A percentile compares a stretch with the other conserved stretches of the same genome.
Evolutionary conservation across 2,329 filamentous ascomycete genomes (phyloP).

Genomic region (Cordyceps pruinosa): DNA sequence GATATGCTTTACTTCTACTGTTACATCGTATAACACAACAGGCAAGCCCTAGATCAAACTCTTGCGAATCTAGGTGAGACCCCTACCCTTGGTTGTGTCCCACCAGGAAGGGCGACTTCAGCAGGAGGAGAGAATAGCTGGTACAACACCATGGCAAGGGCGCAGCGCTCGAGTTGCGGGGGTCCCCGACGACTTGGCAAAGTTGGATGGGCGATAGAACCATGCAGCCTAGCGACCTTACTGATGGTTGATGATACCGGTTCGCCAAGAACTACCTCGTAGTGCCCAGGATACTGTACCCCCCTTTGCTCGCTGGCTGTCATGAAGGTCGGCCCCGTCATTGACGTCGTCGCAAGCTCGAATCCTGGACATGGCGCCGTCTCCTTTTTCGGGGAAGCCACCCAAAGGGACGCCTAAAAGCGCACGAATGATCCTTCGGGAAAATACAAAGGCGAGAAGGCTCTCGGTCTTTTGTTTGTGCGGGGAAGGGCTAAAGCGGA

Average conservation of each 20-base stretch:
- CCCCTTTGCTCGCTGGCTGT: too few relatives aligned
- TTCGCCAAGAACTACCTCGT: too few relatives aligned
- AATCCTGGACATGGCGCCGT: background rate
- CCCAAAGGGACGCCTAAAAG: background rate
- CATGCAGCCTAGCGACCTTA: background rate
- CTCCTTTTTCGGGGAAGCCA: background rate
- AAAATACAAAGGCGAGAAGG: background rate
- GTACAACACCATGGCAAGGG: background rate
- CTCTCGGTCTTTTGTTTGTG: background rate
- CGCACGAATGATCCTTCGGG: slow-evolving; percentile 2
- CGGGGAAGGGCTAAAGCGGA: background rate
- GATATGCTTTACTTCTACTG: too few relatives aligned
- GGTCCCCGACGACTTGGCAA: too few relatives aligned
- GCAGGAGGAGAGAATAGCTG: too few relatives aligned
- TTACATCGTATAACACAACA: too few relatives aligned
- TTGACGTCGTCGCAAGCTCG: background rate
- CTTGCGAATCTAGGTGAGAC: too few relatives aligned
- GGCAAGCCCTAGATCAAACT: too few relatives aligned
- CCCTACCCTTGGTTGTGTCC: too few relatives aligned
- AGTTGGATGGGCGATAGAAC: background rate
- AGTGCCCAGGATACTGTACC: background rate
- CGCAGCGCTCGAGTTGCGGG: background rate
- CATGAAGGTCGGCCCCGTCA: background rate
- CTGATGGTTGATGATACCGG: too few relatives aligned
- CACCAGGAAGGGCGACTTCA: too few relatives aligned